These are phyloP conservation scores for Gonapodya sp. DNA, from an alignment of 192 early-diverging fungal species.

Conservation along the genomic window DNA sequence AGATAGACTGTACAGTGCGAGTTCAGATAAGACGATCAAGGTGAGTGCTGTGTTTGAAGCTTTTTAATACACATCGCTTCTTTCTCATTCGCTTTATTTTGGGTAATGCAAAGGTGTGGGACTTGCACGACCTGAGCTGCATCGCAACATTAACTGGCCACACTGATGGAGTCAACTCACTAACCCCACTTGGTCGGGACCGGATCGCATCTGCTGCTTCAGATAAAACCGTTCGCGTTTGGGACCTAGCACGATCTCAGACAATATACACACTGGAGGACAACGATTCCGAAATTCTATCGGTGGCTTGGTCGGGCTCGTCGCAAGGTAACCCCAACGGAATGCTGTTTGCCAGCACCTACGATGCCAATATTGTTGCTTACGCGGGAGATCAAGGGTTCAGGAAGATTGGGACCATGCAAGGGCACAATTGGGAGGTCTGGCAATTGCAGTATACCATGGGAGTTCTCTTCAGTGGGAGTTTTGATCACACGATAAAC, in stretches of 20 bases:
- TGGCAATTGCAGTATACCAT: conserved; percentile 45
- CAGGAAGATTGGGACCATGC: conserved; percentile 26
- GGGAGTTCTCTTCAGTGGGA: conserved; percentile 32
- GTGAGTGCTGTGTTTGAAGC: background rate
- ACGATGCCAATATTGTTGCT: conserved; percentile 45
- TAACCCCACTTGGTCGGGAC: conserved; percentile 26
- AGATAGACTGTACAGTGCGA: conserved; percentile 37
- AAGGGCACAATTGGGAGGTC: conserved; percentile 54
- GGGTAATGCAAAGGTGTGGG: conserved; percentile 36
- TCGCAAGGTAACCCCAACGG: conserved; percentile 7
- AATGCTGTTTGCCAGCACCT: conserved; percentile 44
- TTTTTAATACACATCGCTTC: background rate
- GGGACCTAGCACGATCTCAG: conserved; percentile 37
- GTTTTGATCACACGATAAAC: conserved; percentile 38
- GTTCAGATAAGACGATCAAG: conserved; percentile 40
- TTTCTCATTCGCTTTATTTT: too few species aligned
- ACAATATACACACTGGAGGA: conserved; percentile 32
- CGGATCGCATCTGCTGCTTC: conserved; percentile 23
- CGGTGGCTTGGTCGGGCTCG: conserved; percentile 24
- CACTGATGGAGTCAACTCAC: conserved; percentile 38
- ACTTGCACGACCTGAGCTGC: conserved; percentile 31
- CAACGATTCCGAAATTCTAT: conserved; percentile 36
- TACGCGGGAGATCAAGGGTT: conserved; percentile 24
- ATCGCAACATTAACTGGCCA: conserved; percentile 41
- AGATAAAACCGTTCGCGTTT: conserved; percentile 31